Percentiles rank a stretch among this genome's conserved stretches.
phyloP scores from a whole-genome alignment of 177 flowering plant genomes.

The Tripterygium wilfordii region DNA sequence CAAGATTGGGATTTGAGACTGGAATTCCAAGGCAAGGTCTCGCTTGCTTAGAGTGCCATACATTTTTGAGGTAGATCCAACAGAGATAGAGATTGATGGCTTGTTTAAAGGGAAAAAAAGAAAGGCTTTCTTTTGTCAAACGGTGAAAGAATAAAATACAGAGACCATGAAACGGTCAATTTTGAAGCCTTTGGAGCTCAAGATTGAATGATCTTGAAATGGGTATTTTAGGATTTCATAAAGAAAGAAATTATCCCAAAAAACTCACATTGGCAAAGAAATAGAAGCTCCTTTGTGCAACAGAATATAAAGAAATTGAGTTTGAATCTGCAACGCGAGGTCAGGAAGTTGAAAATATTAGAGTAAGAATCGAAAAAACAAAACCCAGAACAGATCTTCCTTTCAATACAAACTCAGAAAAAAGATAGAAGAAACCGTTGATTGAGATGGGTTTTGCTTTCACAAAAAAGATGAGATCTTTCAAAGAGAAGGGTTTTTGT shows the following conservation, averaged over 20 bases:
- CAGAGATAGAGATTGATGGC: no score
- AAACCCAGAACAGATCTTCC: constrained; percentile 1
- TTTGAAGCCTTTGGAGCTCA: not conserved
- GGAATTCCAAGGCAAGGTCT: constrained; percentile 51
- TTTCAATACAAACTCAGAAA: not conserved
- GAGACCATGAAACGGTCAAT: constrained; percentile 10
- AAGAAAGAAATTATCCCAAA: not conserved
- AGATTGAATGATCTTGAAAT: constrained; percentile 1
- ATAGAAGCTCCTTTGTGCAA: constrained; percentile 2
- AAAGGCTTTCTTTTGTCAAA: constrained; percentile 6
- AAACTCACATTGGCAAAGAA: not conserved
- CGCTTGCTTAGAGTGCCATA: constrained; percentile 46
- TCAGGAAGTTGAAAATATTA: not conserved
- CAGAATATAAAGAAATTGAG: no score
- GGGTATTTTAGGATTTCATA: constrained; percentile 4
- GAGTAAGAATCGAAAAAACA: not conserved
- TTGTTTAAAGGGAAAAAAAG: not conserved
- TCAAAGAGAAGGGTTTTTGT: no score
- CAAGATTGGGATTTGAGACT: constrained; percentile 44
- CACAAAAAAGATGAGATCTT: no score
- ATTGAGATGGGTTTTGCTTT: not conserved
- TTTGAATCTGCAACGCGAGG: no score
- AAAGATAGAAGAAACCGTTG: not conserved
- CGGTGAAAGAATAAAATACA: constrained; percentile 8
- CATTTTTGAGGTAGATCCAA: no score